Evolutionary conservation across 2,329 filamentous ascomycete genomes (phyloP).

Genomic region (Alternaria sp.): DNA sequence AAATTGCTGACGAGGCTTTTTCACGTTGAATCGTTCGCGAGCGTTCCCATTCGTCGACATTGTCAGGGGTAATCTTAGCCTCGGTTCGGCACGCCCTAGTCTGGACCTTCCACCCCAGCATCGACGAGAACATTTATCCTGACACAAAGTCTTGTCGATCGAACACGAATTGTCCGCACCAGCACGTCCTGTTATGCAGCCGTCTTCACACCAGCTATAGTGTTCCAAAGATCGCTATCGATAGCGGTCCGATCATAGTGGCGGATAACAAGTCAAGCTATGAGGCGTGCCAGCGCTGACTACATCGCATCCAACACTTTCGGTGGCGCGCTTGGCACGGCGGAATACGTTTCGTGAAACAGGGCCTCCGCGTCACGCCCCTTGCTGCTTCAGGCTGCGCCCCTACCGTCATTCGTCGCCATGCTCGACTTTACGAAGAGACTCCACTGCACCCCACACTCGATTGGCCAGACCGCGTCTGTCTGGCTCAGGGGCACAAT

Average conservation of each 20-base stretch:
- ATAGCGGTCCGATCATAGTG: slow-evolving; percentile 1
- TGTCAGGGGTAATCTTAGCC: slow-evolving; percentile 23
- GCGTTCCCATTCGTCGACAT: slow-evolving; percentile 21
- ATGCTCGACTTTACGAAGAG: slow-evolving; percentile 6
- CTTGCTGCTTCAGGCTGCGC: slow-evolving; percentile 31
- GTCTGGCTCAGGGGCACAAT: slow-evolving; percentile 35
- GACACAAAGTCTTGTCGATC: slow-evolving; percentile 23
- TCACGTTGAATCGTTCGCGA: slow-evolving; percentile 14
- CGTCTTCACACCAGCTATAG: neutral
- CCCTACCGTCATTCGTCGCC: slow-evolving; percentile 28
- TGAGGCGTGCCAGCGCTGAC: slow-evolving; percentile 9
- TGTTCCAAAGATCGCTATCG: slow-evolving; percentile 2
- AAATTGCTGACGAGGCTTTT: slow-evolving; percentile 29
- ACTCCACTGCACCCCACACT: slow-evolving; percentile 21
- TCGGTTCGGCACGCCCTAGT: slow-evolving; percentile 39
- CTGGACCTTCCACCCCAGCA: slow-evolving; percentile 19
- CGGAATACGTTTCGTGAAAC: slow-evolving; percentile 39
- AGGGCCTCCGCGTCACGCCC: slow-evolving; percentile 19
- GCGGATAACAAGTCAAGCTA: neutral
- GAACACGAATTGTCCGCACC: slow-evolving; percentile 13
- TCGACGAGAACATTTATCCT: slow-evolving; percentile 23
- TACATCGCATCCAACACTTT: slow-evolving; percentile 8
- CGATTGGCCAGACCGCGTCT: slow-evolving; percentile 35
- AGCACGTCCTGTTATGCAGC: slow-evolving; percentile 4
- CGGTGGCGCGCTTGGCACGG: slow-evolving; percentile 24